Base-by-base conservation (phyloP, 371 early-diverging fungal species). In the Nosema granulosis region DNA sequence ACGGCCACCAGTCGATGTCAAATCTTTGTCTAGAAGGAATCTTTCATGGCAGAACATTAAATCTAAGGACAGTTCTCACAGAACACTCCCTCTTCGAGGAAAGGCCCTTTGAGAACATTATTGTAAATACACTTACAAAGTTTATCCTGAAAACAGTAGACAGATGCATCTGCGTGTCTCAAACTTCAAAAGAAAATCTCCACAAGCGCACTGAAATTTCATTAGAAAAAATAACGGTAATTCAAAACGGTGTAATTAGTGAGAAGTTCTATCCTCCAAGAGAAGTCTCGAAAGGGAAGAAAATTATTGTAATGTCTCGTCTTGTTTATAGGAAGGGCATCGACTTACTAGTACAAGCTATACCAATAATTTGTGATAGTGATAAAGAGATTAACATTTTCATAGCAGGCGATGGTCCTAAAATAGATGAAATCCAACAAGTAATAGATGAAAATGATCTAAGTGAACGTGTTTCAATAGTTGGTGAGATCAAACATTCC, bases 51-150 rank as follows among this genome's bases (percentile, higher is more conserved):
- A 88, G 91, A 71, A 92, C 94, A 0, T 91, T 97, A 91, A 94
- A 94, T 0, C 86, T 97, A 20, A 90, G 90, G 54, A 90, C 94
- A 0, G 91, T 92, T 35, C 94, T 99, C 81, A 99, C 99, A 0
- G 97, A 97, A 80, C 99, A 99, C 83, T 96, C 96, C 16, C 85
- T 99, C 49, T 92, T 96, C 86, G 95, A 96, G 43, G 93, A 94
- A 82, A 92, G 92, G 12, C 93, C 95, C 76, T 89, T 92, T 1
- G 90, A 92, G 71, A 90, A 91, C 61, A 94, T 96, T 65, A 80
- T 94, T 43, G 93, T 92, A 52, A 94, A 96, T 87, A 94, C 94
- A 85, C 84, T 94, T 57, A 86, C 94, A 16, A 93, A 94, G 74
- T 93, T 95, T 77, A 91, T 94, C 0, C 84, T 96, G 13, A 91